Evolutionary conservation across 495 filamentous ascomycete genomes (phyloP), one percentile per base, ranked within the genome.

Genomic region (Podospora anserina): DNA sequence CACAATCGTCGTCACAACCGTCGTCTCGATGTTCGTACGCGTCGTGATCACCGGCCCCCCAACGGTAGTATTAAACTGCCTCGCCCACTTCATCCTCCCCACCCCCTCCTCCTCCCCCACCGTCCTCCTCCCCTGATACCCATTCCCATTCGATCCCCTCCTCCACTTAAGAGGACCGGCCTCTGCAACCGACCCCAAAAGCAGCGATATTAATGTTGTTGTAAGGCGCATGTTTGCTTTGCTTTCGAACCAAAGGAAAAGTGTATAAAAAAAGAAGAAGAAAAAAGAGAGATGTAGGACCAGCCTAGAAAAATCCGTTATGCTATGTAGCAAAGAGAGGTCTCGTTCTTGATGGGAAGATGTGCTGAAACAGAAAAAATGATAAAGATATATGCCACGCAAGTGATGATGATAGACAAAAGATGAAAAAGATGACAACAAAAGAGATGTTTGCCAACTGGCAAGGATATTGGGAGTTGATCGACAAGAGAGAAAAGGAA

Each of bases 111-210:
- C 34, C 66, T 27, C 44, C 23, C 2, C 23, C 23, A 23, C 23
- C 1, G 23, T 23, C 44, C 44, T 23, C 27, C 20, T 49, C 71
- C 63, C 53, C 72, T 61, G 19, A 26, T 60, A 39, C 34, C 58
- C 57, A 49, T 49, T 70, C 49, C 18, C 32, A 13, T 27, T 15
- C 70, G 13, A 56, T 18, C 59, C 16, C 9, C 58, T 63, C 26
- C 65, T 27, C 9, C 20, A 26, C 26, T 68, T 59, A 26, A 78
- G 65, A 70, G 76, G 76, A 23, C 74, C 76, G 27, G 76, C 76
- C 69, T 78, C 71, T 13, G 64, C 66, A 34, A 67, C 61, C 6
- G 68, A 64, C n/a, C 39, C 55, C 23, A 71, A 30, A 39, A 71
- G 60, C 7, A 60, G 26, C 20, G 70, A 44, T 34, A 72, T 58